phyloP scores from a whole-genome alignment of 345 rosid species.

The Citrus australasica region DNA sequence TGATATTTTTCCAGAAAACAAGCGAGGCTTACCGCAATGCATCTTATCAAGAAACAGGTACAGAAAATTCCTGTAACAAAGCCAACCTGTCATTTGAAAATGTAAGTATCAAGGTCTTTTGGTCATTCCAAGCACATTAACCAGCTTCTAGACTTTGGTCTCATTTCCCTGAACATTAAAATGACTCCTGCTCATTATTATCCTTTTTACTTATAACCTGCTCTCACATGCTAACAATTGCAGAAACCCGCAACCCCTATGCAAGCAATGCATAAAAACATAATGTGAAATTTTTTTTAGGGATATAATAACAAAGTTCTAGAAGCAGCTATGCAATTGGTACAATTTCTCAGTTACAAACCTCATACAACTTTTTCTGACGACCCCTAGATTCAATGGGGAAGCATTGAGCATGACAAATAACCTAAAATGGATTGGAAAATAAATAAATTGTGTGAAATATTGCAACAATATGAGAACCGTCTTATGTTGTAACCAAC shows the following conservation, averaged over 20 bases:
- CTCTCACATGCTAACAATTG: neutral
- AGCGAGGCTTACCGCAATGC: constrained; percentile 51
- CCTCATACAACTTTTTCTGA: constrained; percentile 86
- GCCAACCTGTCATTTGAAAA: constrained; percentile 56
- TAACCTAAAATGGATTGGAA: constrained; percentile 34
- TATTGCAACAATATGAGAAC: neutral
- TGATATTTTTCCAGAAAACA: neutral
- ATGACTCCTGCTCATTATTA: neutral
- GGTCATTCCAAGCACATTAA: too few relatives aligned
- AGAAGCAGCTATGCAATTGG: neutral
- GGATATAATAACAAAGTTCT: too few relatives aligned
- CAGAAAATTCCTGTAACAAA: constrained; percentile 69
- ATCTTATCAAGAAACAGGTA: constrained; percentile 76
- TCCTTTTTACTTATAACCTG: neutral
- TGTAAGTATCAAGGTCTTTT: neutral
- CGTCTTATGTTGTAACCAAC: neutral
- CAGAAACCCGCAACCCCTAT: neutral
- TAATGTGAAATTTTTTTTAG: too few relatives aligned
- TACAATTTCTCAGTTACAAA: constrained; percentile 12
- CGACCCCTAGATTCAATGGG: constrained; percentile 91
- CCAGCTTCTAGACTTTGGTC: too few relatives aligned
- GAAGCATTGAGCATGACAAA: constrained; percentile 73
- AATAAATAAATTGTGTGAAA: neutral
- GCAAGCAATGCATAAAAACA: neutral
- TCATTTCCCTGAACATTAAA: neutral